These are phyloP conservation scores for Penicillium sp. DNA, from an alignment of 2,329 filamentous ascomycete genomes.

Conservation along the genomic window DNA sequence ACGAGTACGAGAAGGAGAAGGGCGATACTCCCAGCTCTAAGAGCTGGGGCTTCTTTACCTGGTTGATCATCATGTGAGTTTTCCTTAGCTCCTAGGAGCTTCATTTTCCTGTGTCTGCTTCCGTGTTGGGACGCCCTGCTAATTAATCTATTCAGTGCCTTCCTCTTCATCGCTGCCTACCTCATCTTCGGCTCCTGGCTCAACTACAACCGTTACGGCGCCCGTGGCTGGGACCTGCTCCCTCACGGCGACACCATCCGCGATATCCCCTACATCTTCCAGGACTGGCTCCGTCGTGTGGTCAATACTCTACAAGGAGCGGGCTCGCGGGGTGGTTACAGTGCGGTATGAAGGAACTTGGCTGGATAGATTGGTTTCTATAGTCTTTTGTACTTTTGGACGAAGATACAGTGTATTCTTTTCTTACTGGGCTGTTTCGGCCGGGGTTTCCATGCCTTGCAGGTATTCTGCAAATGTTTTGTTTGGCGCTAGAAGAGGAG, in stretches of 20 bases:
- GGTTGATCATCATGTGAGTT: slow-evolving; percentile 88
- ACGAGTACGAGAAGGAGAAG: slow-evolving; percentile 52
- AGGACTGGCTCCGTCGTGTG: slow-evolving; percentile 79
- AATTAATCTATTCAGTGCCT: slow-evolving; percentile 57
- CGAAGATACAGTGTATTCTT: neutral
- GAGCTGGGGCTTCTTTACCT: slow-evolving; percentile 95
- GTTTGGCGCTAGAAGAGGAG: slow-evolving; percentile 4
- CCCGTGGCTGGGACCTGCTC: slow-evolving; percentile 89
- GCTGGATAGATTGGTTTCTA: neutral
- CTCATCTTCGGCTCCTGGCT: slow-evolving; percentile 98
- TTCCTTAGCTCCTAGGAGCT: neutral
- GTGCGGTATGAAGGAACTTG: slow-evolving; percentile 68
- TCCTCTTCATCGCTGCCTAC: slow-evolving; percentile 81
- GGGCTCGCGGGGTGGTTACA: slow-evolving; percentile 86
- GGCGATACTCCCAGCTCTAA: slow-evolving; percentile 40
- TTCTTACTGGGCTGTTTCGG: neutral
- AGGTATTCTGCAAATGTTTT: neutral
- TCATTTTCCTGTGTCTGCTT: neutral
- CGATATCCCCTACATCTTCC: slow-evolving; percentile 86
- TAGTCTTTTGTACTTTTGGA: slow-evolving; percentile 7
- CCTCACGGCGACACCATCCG: slow-evolving; percentile 90
- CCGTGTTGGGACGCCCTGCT: neutral
- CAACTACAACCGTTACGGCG: slow-evolving; percentile 96
- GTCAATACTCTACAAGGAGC: slow-evolving; percentile 80
- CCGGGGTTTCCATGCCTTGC: neutral